These are phyloP conservation scores for Austroboletus niveus DNA, from an alignment of 1,284 basidiomycete genomes.

Conservation along the genomic window DNA sequence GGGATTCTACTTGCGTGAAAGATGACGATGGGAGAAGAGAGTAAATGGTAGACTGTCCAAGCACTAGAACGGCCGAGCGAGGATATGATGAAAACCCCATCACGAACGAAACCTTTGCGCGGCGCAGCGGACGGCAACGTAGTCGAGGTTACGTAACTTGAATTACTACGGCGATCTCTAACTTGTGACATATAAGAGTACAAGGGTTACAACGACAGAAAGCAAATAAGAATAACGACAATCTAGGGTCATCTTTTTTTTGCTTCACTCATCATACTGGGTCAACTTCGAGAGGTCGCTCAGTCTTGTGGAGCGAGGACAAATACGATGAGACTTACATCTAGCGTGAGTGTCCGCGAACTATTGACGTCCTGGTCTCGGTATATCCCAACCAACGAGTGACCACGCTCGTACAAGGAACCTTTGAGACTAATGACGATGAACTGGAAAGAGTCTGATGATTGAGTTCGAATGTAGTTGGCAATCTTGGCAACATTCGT, in stretches of 20 bases:
- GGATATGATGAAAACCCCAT: constrained; percentile 44
- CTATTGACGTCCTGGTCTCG: constrained; percentile 93
- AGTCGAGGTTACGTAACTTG: no score
- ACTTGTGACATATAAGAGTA: background rate
- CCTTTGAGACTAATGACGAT: constrained; percentile 96
- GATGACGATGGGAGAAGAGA: constrained; percentile 72
- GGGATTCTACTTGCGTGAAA: constrained; percentile 68
- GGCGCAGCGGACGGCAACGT: no score
- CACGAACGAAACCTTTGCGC: background rate
- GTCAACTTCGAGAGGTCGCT: constrained; percentile 31
- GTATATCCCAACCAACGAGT: constrained; percentile 92
- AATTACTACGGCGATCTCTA: no score
- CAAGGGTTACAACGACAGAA: constrained; percentile 6
- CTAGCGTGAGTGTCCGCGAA: constrained; percentile 84
- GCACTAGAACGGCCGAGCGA: constrained; percentile 61
- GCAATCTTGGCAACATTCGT: constrained; percentile 94
- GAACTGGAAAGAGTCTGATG: constrained; percentile 86
- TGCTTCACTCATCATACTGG: constrained; percentile 38
- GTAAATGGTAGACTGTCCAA: constrained; percentile 60
- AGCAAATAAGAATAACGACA: constrained; percentile 29
- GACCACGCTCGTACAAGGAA: constrained; percentile 86
- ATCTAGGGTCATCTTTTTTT: background rate
- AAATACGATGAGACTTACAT: constrained; percentile 55
- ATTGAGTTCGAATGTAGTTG: constrained; percentile 82
- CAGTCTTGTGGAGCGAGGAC: constrained; percentile 5